Evolutionary conservation across 1,284 basidiomycete species (phyloP).

Genomic region (Cutaneotrichosporon mucoides): DNA sequence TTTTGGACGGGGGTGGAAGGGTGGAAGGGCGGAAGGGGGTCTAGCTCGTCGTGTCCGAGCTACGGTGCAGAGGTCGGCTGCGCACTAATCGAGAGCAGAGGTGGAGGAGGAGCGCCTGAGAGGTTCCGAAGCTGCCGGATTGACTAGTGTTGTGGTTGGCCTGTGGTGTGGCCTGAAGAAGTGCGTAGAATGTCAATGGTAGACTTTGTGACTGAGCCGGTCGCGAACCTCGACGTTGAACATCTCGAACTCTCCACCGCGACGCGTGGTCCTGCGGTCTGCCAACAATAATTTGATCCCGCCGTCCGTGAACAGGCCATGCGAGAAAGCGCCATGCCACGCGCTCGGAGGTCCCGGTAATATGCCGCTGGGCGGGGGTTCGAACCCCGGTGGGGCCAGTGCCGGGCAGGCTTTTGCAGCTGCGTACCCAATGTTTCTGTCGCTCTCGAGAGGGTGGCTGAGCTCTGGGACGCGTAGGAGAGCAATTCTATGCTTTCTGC

Average conservation of each 20-base stretch:
- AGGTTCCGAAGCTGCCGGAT: background rate
- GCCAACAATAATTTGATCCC: background rate
- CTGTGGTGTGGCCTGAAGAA: background rate
- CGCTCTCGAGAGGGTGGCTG: too few species aligned
- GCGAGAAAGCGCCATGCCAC: background rate
- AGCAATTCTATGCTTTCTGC: too few species aligned
- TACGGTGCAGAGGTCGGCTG: background rate
- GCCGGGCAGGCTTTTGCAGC: too few species aligned
- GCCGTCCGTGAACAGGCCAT: background rate
- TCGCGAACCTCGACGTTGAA: slow-evolving; percentile 7
- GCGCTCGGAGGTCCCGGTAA: background rate
- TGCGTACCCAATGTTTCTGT: too few species aligned
- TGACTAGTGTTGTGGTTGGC: background rate
- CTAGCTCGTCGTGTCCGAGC: background rate
- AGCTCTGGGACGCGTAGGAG: too few species aligned
- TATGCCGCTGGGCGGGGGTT: background rate
- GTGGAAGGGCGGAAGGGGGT: background rate
- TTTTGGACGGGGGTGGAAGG: background rate
- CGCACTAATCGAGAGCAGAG: background rate
- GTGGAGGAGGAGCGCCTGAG: background rate
- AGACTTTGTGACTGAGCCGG: background rate
- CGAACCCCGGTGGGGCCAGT: background rate
- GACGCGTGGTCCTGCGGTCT: slow-evolving; percentile 4
- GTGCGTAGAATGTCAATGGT: slow-evolving; percentile 1
- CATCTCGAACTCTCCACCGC: slow-evolving; percentile 4